phyloP scores from a whole-genome alignment of 225 moss, liverwort and hornwort species.

The Bryum argenteum region DNA sequence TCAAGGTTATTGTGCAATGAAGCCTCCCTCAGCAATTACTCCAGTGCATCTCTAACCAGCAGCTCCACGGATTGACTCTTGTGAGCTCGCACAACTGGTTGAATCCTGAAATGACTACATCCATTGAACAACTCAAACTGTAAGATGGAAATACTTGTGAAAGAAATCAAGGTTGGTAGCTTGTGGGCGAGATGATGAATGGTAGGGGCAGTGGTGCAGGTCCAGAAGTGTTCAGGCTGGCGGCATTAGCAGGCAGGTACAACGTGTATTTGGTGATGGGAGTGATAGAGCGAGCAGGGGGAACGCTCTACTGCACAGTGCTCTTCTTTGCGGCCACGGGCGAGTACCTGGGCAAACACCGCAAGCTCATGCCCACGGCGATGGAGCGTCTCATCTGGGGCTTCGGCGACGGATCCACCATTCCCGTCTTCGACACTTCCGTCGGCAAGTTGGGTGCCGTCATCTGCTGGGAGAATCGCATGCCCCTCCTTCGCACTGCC shows the following conservation, averaged over 20 bases:
- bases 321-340: conserved; percentile 62
- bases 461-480: conserved; percentile 88
- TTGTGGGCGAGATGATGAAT: too few relatives aligned
- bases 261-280: conserved; percentile 62
- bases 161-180: too few relatives aligned
- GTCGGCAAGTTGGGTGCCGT: conserved; percentile 73
- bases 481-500: conserved; percentile 80
- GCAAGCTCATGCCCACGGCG: conserved; percentile 82
- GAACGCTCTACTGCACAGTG: conserved; percentile 64
- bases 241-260: conserved; percentile 53
- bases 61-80: neutral
- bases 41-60: neutral
- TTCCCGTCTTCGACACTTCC: conserved; percentile 68
- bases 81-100: too few relatives aligned
- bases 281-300: conserved; percentile 58
- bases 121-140: too few relatives aligned
- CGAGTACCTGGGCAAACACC: conserved; percentile 68
- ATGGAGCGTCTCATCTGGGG: conserved; percentile 79
- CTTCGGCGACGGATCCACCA: conserved; percentile 80
- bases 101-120: too few relatives aligned
- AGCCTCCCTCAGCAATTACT: neutral
- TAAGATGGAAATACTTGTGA: too few relatives aligned
- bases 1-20: conserved; percentile 8
- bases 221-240: conserved; percentile 66
- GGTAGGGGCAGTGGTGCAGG: conserved; percentile 38